phyloP scores from a whole-genome alignment of 768 basidiomycete genomes.

The Leccinellum albellum region DNA sequence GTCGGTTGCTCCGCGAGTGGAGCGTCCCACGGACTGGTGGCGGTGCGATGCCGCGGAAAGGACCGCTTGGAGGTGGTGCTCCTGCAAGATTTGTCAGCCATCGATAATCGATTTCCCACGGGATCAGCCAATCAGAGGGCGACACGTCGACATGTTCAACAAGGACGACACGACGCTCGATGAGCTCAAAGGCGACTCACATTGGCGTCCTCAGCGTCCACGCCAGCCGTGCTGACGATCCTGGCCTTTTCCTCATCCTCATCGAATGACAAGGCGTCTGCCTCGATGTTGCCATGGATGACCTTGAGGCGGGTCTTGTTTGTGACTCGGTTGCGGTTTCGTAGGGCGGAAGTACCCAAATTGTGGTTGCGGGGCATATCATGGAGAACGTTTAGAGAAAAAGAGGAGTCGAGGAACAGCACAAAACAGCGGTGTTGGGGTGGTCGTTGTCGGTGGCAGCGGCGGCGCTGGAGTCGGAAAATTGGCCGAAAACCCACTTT shows the following conservation, averaged over 20 bases:
- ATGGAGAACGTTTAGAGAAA: slow-evolving; percentile 52
- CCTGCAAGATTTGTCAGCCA: slow-evolving; percentile 53
- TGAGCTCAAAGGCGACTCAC: slow-evolving; percentile 53
- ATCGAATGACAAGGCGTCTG: slow-evolving; percentile 73
- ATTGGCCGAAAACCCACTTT: slow-evolving; percentile 59
- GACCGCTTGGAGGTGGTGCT: slow-evolving; percentile 57
- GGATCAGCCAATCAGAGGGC: slow-evolving; percentile 41
- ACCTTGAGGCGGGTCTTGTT: slow-evolving; percentile 90
- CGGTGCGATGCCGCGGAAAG: slow-evolving; percentile 53
- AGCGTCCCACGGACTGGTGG: slow-evolving; percentile 35
- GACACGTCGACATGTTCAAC: slow-evolving; percentile 44
- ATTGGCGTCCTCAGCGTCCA: slow-evolving; percentile 91
- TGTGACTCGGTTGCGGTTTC: slow-evolving; percentile 87
- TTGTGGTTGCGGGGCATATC: slow-evolving; percentile 84
- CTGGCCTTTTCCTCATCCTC: slow-evolving; percentile 86
- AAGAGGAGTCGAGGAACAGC: slow-evolving; percentile 38
- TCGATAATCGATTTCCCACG: slow-evolving; percentile 48
- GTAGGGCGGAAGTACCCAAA: slow-evolving; percentile 71
- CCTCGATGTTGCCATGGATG: slow-evolving; percentile 76
- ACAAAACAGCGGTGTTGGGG: slow-evolving; percentile 26
- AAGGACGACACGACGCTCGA: slow-evolving; percentile 37
- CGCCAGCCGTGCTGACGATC: slow-evolving; percentile 78
- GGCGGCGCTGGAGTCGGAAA: slow-evolving; percentile 58
- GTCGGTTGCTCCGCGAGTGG: slow-evolving; percentile 34
- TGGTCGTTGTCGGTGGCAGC: slow-evolving; percentile 48